Evolutionary conservation across 331 rosid genomes (phyloP).

Genomic region (Arachis monticola): DNA sequence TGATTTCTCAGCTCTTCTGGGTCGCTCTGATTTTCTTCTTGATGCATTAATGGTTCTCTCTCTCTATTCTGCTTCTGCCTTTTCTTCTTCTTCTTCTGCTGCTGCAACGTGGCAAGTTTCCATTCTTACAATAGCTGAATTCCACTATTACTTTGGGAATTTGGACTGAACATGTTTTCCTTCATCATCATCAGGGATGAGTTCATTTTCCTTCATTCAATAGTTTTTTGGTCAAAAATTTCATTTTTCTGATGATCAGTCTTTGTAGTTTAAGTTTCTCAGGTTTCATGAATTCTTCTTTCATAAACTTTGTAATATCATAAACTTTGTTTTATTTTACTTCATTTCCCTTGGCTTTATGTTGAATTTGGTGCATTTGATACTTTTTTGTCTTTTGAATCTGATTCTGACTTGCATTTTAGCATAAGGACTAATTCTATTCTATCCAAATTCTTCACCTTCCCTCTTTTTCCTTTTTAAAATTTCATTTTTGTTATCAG

Average conservation of each 20-base stretch:
- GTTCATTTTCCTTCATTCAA: constrained; percentile 4
- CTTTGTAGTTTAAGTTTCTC: neutral
- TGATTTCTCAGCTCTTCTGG: constrained; percentile 41
- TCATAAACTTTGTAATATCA: neutral
- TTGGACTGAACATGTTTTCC: neutral
- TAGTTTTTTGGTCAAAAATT: neutral
- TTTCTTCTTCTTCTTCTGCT: constrained; percentile 2
- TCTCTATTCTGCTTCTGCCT: neutral
- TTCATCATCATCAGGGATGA: constrained; percentile 14
- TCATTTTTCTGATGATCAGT: neutral
- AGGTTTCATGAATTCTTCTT: neutral
- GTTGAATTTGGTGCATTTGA: constrained; percentile 22
- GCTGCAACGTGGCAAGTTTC: constrained; percentile 23
- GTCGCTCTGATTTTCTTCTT: constrained; percentile 19
- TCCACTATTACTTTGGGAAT: constrained; percentile 4
- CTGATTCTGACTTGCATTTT: constrained; percentile 35
- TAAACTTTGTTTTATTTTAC: neutral
- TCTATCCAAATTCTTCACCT: neutral
- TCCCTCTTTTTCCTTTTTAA: no score
- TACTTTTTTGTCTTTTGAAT: constrained; percentile 33
- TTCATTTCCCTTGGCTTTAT: constrained; percentile 1
- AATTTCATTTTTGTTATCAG: no score
- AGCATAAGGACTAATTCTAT: constrained; percentile 15
- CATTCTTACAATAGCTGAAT: constrained; percentile 38
- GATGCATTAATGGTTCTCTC: constrained; percentile 47